Evolutionary conservation across 805 yeast species (phyloP), one percentile per base, ranked within the genome.

Genomic region (Candida caryicola): DNA sequence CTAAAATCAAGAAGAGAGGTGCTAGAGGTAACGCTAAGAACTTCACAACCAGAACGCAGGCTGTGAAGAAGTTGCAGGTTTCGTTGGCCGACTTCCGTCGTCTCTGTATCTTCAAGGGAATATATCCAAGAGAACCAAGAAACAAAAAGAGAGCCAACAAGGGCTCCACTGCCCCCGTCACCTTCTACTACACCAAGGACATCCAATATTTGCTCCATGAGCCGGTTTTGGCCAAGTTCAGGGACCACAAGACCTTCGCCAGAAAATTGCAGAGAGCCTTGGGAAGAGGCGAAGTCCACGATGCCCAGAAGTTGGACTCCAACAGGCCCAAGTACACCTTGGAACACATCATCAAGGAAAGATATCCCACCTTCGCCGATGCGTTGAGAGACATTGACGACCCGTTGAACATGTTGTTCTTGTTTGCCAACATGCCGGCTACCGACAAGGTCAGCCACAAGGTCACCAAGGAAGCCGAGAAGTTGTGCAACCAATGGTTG

Each of bases 41-140:
- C 65, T 93, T 83, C 66, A 76, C 93, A 58, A 90, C 97, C 32
- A 79, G 99, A 66, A 83, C 96, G 1, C 96, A 88, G 62, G 99
- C 99, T 4, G 83, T 93, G 34, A 82, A 83, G 64, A 88, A 83
- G 60, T 71, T 93, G 45, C 99, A 93, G 66, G 84, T 93, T 19
- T 85, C 97, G 2, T 73, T 93, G 34, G 97, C 97, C 9, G 99
- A 93, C 67, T 93, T 93, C 77, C 81, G 96, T 69, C 81, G 99
- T 57, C 75, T 93, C 58, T 93, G 99, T 75, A 93, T 93, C 60
- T 88, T 93, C 76, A 93, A 93, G 64, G 99, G 99, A 36, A 90
- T 93, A 47, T 93, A 88, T 60, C 99, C 99, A 38, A 79, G 99
- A 61, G 97, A 89, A 59, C 98, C 98, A 33, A 74, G 90, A 53